Conservation (phyloP, 768 basidiomycete genomes). For the Tephrocybe sp. region DNA sequence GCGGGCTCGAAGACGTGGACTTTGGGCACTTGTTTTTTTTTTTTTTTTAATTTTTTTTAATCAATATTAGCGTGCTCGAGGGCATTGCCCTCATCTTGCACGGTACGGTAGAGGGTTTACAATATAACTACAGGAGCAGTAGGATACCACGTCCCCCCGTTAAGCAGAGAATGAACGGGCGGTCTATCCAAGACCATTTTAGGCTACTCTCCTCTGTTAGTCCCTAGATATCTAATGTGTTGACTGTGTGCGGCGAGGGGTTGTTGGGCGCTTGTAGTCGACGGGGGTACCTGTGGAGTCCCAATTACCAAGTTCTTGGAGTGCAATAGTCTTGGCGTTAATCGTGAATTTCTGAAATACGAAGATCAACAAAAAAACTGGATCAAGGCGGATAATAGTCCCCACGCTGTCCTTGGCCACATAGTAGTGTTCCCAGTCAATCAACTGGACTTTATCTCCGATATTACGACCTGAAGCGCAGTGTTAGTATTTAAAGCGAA, state of each 20-base stretch:
- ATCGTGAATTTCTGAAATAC: too few species aligned
- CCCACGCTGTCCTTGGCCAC: too few species aligned
- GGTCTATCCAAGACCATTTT: conserved; percentile 1
- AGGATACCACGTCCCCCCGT: neutral
- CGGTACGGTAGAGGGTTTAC: neutral
- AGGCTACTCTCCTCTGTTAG: neutral
- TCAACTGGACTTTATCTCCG: neutral
- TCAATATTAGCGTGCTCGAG: too few species aligned
- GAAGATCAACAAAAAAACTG: too few species aligned
- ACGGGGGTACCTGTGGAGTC: too few species aligned
- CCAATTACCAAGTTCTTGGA: too few species aligned
- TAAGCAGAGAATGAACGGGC: conserved; percentile 5
- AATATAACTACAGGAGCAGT: neutral
- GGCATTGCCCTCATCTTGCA: neutral
- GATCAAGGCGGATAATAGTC: too few species aligned
- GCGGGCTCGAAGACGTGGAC: too few species aligned
- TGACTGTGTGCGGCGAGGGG: neutral
- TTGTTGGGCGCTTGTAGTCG: too few species aligned
- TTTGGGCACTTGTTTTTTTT: too few species aligned
- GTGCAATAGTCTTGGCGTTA: too few species aligned
- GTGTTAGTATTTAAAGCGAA: neutral
- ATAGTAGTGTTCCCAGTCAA: neutral
- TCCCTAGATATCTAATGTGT: neutral
- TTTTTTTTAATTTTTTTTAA: too few species aligned
- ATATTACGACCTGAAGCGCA: neutral